phyloP scores from a whole-genome alignment of 441 rosid genomes.

The Croton laevigatus region DNA sequence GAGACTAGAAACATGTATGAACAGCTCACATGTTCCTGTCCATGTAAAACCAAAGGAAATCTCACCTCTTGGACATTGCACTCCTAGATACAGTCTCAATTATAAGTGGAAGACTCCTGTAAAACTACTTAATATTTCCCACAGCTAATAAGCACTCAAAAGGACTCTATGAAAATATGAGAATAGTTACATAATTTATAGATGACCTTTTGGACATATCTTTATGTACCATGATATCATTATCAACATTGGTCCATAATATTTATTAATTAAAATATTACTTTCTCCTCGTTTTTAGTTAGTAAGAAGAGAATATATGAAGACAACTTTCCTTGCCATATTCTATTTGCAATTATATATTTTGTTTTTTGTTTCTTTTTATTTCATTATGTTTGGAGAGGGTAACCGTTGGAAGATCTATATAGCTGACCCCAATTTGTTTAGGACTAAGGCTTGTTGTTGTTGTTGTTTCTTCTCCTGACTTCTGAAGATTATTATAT shows the following conservation, averaged over 20 bases:
- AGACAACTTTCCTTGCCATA: background rate
- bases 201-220: background rate
- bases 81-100: background rate
- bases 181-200: background rate
- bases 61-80: background rate
- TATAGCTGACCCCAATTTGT: no score
- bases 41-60: background rate
- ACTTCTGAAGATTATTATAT: background rate
- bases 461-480: no score
- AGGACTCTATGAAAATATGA: background rate
- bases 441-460: no score
- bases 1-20: background rate
- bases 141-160: background rate
- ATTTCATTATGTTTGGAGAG: no score
- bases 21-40: background rate
- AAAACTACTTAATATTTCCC: no score
- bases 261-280: background rate
- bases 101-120: background rate
- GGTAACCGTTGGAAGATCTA: no score
- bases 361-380: background rate
- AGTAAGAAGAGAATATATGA: background rate
- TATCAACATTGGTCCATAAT: background rate
- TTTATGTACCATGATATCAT: background rate
- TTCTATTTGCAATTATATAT: background rate
- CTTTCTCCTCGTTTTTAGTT: background rate